Evolutionary conservation across 2,329 filamentous ascomycete genomes (phyloP), one percentile per base, ranked within the genome.

Genomic region (Botrytis galanthina): DNA sequence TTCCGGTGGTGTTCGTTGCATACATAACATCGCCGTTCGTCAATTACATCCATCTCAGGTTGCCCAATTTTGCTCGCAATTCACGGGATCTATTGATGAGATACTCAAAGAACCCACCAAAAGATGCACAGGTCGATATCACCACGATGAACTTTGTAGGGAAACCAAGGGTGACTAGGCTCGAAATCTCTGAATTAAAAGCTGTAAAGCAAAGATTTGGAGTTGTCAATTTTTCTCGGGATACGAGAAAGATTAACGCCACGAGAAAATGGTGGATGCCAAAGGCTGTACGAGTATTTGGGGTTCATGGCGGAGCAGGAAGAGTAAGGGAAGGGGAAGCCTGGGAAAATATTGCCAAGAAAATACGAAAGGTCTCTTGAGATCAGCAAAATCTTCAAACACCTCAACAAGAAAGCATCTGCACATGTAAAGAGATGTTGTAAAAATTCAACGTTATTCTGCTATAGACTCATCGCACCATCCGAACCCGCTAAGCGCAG

Each of bases 1-100:
- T 92, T 14, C 93, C 93, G 4, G 83, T 94, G 78, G 73, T 89
- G 51, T 88, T 90, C 78, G 85, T 93, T 35, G 84, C 87, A 51
- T 91, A 90, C 80, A 87, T 87, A 64, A 89, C 91, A 2, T 85
- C 88, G 0, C 92, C 93, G 4, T 93, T 92, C 79, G 92, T 95
- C 12, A 89, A 90, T 59, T 90, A 90, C 79, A 86, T 96, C 74
- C 89, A 92, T 81, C 83, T 96, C 68, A 87, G 88, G 35, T 85
- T 95, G 2, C 93, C 93, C 0, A 81, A 84, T 0, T 87, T 87
- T 76, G 92, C 91, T 26, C 88, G 92, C 62, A 82, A 85, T 57
- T 92, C 90, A 0, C 87, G 86, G 48, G 83, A 86, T 42, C 82
- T 86, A 68, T 83, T 92, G 35, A 82, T 86, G 73, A 85, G 86